Conservation (phyloP, 2,329 filamentous ascomycete genomes). For the Sarocladium kiliense region DNA sequence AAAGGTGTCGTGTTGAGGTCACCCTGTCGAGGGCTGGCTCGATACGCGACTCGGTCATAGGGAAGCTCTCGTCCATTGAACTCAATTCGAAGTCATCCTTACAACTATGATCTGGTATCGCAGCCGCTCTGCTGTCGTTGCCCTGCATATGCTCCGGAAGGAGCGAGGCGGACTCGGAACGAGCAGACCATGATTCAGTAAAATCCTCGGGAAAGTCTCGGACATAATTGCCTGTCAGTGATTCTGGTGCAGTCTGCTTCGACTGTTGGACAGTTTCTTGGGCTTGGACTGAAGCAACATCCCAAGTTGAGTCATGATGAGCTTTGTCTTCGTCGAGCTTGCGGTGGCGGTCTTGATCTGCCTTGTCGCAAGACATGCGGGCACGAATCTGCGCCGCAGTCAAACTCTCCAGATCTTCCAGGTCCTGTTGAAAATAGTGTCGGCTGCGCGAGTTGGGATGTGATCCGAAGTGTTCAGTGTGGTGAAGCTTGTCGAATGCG, state of each 20-base stretch:
- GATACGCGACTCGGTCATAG: conserved; percentile 18
- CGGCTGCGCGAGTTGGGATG: conserved; percentile 12
- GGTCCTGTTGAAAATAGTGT: neutral
- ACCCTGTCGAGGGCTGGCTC: conserved; percentile 26
- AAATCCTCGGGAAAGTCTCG: conserved; percentile 51
- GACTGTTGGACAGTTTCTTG: conserved; percentile 6
- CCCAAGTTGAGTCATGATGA: conserved; percentile 12
- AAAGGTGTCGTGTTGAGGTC: neutral
- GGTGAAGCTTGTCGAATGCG: conserved; percentile 29
- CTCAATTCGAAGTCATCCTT: conserved; percentile 25
- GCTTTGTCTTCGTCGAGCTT: conserved; percentile 14
- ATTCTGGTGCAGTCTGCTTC: neutral
- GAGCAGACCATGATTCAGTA: conserved; percentile 32
- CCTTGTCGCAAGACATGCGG: conserved; percentile 23
- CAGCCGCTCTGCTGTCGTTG: neutral
- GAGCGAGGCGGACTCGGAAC: conserved; percentile 20
- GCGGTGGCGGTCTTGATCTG: conserved; percentile 15
- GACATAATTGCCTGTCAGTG: conserved; percentile 41
- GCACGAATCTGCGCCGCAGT: conserved; percentile 27
- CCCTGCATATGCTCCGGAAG: conserved; percentile 15
- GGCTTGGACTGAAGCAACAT: conserved; percentile 11
- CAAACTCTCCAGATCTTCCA: conserved; percentile 17
- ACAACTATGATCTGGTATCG: neutral
- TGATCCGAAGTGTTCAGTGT: conserved; percentile 10
- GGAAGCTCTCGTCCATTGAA: conserved; percentile 39